Base-by-base conservation (phyloP, 768 basidiomycete species). In the Auricularia auricula-judae region DNA sequence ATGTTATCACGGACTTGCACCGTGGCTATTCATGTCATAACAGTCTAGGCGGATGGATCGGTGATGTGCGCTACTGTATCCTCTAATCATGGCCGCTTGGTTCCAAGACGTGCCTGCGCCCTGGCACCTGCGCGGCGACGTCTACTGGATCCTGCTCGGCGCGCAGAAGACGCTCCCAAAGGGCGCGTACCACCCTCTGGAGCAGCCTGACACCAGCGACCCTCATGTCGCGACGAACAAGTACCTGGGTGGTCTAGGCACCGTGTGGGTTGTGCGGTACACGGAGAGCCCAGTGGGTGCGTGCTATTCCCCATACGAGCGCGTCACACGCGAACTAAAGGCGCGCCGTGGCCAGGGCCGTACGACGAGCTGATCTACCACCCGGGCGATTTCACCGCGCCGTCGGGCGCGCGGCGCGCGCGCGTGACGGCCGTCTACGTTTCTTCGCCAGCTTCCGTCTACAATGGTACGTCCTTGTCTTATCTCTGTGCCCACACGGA, bases 311-410 rank as follows among this genome's bases (percentile, higher is more conserved):
- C 56, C 23, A 23, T 11, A 8, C 14, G 11, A 34, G 12, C n/a
- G 23, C 21, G 59, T 7, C 12, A 21, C 14, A 12, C 18, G 10
- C 21, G 21, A 36, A 12, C n/a, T 21, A 29, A 47, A 34, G 61
- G 16, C 11, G 5, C 23, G 11, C 35, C 23, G 16, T 36, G 29
- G 0, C 5, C 14, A 66, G 65, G 65, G 11, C 65, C 65, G 23
- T 66, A 67, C 58, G 67, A 67, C 63, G 67, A 67, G 58, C 60
- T 67, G 12, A 35, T 66, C 2, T 66, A 66, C 61, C 23, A 67
- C 10, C 67, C 67, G 5, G 67, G 67, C 29, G 21, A 23, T 3
- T 67, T 67, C 60, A 62, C 62, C 18, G 42, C 54, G 16, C 67
- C 67, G 47, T 44, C 33, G 7, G 67, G 65, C 34, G 63, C 54